phyloP scores from a whole-genome alignment of 2,329 filamentous ascomycete genomes.

The Coleophoma cylindrospora region DNA sequence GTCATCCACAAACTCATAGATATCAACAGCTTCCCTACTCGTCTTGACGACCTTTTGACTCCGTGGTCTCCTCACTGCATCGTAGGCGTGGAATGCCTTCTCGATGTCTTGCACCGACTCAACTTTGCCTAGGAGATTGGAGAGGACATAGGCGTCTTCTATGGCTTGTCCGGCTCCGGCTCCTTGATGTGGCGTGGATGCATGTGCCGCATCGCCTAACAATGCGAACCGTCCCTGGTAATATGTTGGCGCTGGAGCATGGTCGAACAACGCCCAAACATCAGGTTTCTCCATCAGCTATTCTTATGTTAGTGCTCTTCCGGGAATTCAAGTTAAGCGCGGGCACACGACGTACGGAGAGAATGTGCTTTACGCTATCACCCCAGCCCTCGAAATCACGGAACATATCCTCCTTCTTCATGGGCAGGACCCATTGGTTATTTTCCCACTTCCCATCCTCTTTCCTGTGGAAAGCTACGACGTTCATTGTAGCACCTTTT shows the following conservation, averaged over 20 bases:
- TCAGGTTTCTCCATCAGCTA: conserved; percentile 38
- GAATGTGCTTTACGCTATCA: conserved; percentile 27
- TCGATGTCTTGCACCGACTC: conserved; percentile 28
- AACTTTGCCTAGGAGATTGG: conserved; percentile 40
- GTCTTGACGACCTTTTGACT: conserved; percentile 24
- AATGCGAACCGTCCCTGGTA: conserved; percentile 40
- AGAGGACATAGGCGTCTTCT: conserved; percentile 42
- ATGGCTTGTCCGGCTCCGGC: conserved; percentile 54
- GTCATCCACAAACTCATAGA: conserved; percentile 41
- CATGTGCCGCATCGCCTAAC: conserved; percentile 59
- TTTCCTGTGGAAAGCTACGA: conserved; percentile 27
- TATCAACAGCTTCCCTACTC: conserved; percentile 17
- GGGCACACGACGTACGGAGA: conserved; percentile 19
- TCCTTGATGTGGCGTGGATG: conserved; percentile 54
- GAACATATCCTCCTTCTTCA: conserved; percentile 30
- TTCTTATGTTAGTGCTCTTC: conserved; percentile 11
- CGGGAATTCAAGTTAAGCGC: not conserved
- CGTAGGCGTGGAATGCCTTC: conserved; percentile 45
- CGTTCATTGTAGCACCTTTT: conserved; percentile 50
- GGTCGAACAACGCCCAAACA: conserved; percentile 43
- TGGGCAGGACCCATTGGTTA: conserved; percentile 32
- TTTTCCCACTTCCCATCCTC: conserved; percentile 29
- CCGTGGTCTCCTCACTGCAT: conserved; percentile 37
- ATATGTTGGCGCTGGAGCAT: conserved; percentile 35
- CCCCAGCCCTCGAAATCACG: conserved; percentile 33